Evolutionary conservation across 2,329 filamentous ascomycete species (phyloP), one percentile per base, ranked within the genome.

Genomic region (Penicillium digitatum): DNA sequence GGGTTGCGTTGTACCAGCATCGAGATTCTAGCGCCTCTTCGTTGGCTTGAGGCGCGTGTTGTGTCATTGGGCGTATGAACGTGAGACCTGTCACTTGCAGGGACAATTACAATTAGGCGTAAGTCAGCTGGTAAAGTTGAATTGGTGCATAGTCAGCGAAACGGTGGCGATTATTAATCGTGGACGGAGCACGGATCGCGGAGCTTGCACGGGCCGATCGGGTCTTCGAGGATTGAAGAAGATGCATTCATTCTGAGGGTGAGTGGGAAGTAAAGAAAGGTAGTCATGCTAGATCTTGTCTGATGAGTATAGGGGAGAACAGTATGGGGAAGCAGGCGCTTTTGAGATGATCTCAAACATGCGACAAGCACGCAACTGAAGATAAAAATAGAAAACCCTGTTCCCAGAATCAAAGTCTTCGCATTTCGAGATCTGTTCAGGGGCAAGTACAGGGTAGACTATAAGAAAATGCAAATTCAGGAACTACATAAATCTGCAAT

Each of bases 121-220:
- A 31, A 22, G 32, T 26, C 14, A 18, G 14, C 26, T 55, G 47
- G 37, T 47, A 47, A 52, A 43, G 29, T 10, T 34, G 40, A 38
- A 58, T 46, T 34, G 44, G 43, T 56, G 37, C 42, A 47, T 35
- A 20, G 29, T 50, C 48, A 45, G 48, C 48, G 40, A 57, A 50
- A 55, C 48, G 45, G 22, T 50, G 49, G 40, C 6, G 55, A 61
- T 64, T 64, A 63, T 49, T 63, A 64, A 64, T 62, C 62, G 42
- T 39, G 55, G 56, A 35, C 40, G 55, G 56, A 35, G 11, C 10
- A 16, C 43, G 48, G 39, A 47, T 26, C 26, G 12, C 46, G 48
- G 53, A 43, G 32, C 11, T 42, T 42, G 29, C 5, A 35, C 49
- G 52, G 52, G 38, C 34, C 32, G 42, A 51, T 46, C 32, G 49